Conservation (phyloP, 495 filamentous ascomycete species). For the Rostrohypoxylon terebratum region DNA sequence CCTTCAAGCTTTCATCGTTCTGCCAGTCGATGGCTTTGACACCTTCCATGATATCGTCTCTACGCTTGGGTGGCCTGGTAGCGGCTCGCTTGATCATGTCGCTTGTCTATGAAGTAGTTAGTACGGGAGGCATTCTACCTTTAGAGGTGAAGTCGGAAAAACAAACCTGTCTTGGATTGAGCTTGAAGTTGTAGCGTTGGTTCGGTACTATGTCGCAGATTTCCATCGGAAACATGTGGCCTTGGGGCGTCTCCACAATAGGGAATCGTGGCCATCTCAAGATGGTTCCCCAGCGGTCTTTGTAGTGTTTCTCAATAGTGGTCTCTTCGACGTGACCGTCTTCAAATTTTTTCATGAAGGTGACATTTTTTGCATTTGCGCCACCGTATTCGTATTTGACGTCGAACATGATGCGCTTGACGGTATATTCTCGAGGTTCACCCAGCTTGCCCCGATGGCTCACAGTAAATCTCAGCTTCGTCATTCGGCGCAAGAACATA, state of each 20-base stretch:
- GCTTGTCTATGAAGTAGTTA: constrained; percentile 59
- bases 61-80: constrained; percentile 71
- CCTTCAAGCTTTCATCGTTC: constrained; percentile 72
- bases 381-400: constrained; percentile 52
- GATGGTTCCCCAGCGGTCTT: constrained; percentile 68
- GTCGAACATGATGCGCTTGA: constrained; percentile 67
- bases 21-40: constrained; percentile 74
- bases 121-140: constrained; percentile 29
- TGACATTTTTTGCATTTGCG: constrained; percentile 64
- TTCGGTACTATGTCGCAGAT: constrained; percentile 65
- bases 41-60: constrained; percentile 70
- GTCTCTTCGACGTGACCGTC: constrained; percentile 60
- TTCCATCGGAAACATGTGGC: constrained; percentile 82
- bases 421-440: constrained; percentile 66
- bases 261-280: constrained; percentile 68
- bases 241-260: constrained; percentile 75
- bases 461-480: constrained; percentile 74
- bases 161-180: constrained; percentile 68
- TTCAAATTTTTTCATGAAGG: constrained; percentile 67
- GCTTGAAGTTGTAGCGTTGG: constrained; percentile 83
- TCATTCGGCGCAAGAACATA: constrained; percentile 66
- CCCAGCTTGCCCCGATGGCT: constrained; percentile 65
- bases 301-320: constrained; percentile 75
- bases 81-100: constrained; percentile 91
- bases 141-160: constrained; percentile 5